Evolutionary conservation across 2,329 filamentous ascomycete species (phyloP).

Genomic region (Paraconiothyrium sp.): DNA sequence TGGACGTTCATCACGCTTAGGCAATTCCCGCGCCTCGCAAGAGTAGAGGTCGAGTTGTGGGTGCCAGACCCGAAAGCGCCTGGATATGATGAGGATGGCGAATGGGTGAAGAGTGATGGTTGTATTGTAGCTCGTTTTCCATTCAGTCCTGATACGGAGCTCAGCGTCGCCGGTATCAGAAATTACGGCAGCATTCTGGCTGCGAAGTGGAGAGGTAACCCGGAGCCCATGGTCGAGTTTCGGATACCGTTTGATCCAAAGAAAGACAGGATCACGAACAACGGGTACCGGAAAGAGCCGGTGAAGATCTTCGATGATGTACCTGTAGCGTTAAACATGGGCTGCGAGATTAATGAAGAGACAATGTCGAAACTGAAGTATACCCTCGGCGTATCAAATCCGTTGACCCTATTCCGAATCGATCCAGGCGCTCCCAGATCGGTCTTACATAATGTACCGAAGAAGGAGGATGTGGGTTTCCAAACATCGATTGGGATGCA

Average conservation of each 20-base stretch:
- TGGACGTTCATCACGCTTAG: conserved; percentile 80
- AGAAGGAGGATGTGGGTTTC: conserved; percentile 66
- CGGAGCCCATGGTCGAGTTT: conserved; percentile 70
- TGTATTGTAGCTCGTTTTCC: conserved; percentile 76
- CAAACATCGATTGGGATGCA: conserved; percentile 74
- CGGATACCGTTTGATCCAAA: conserved; percentile 72
- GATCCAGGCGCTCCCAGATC: conserved; percentile 66
- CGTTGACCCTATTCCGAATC: conserved; percentile 74
- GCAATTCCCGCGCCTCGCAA: conserved; percentile 75
- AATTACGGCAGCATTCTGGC: conserved; percentile 45
- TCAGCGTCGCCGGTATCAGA: conserved; percentile 43
- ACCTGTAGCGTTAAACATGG: conserved; percentile 58
- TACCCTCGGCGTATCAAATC: conserved; percentile 73
- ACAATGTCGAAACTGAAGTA: conserved; percentile 69
- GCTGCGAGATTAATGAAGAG: conserved; percentile 58
- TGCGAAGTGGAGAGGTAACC: conserved; percentile 49
- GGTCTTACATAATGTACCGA: conserved; percentile 69
- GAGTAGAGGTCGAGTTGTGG: conserved; percentile 74
- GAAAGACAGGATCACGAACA: conserved; percentile 64
- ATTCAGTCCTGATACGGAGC: conserved; percentile 49
- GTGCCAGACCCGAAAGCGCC: conserved; percentile 69
- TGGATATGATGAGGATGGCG: conserved; percentile 59
- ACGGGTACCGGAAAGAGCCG: conserved; percentile 68
- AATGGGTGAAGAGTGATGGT: conserved; percentile 63
- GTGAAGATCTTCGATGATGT: conserved; percentile 73